phyloP scores from a whole-genome alignment of 306 rosid genomes.

The Leucaena leucocephala region DNA sequence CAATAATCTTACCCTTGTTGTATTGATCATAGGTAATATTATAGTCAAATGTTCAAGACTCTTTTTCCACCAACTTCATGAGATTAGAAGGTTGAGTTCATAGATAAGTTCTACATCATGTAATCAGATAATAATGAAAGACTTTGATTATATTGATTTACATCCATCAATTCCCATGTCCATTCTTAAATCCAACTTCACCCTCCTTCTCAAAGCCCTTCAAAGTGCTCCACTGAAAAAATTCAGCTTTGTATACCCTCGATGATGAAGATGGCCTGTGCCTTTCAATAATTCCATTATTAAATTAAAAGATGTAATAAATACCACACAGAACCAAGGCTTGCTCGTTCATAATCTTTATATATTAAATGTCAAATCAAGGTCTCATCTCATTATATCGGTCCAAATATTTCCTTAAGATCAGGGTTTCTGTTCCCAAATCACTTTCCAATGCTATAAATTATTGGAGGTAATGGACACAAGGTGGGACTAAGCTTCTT shows the following conservation, averaged over 20 bases:
- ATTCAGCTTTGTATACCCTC: conserved; percentile 53
- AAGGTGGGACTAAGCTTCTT: conserved; percentile 10
- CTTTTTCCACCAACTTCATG: neutral
- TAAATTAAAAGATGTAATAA: conserved; percentile 21
- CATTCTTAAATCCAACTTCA: neutral
- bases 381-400: conserved; percentile 40
- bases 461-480: conserved; percentile 37
- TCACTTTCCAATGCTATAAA: conserved; percentile 48
- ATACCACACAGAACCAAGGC: conserved; percentile 23
- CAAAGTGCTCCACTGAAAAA: conserved; percentile 46
- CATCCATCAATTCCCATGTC: neutral
- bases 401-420: conserved; percentile 49
- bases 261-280: conserved; percentile 51
- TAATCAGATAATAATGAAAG: neutral
- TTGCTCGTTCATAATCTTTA: conserved; percentile 42
- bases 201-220: conserved; percentile 37
- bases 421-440: conserved; percentile 50
- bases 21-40: no score
- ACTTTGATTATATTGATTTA: neutral
- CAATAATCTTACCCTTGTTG: no score
- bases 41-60: no score
- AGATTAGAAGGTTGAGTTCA: neutral
- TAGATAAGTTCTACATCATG: neutral
- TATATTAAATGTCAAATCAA: conserved; percentile 41
- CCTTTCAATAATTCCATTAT: conserved; percentile 42